Evolutionary conservation across 2,329 filamentous ascomycete genomes (phyloP).

Genomic region (Nemania sp.): DNA sequence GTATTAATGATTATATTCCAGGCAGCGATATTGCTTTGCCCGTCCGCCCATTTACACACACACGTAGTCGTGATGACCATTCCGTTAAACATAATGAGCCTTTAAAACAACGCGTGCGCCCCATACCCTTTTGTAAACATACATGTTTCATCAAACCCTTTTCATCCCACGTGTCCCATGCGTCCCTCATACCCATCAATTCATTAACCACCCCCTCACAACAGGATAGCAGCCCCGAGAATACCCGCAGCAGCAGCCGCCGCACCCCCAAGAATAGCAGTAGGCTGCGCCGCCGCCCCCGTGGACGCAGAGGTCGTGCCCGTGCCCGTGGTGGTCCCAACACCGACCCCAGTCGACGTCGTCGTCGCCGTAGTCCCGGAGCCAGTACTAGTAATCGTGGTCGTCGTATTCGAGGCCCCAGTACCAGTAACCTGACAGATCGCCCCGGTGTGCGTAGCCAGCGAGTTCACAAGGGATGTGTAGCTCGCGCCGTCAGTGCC

Average conservation of each 20-base stretch:
- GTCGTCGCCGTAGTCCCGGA: background rate
- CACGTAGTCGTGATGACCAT: background rate
- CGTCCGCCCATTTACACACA: no score
- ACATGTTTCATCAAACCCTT: background rate
- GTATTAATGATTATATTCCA: background rate
- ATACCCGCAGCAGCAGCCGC: constrained; percentile 29
- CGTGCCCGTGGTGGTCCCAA: background rate
- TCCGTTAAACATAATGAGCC: background rate
- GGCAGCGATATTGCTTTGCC: background rate
- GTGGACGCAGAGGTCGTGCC: background rate
- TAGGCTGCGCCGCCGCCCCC: constrained; percentile 22
- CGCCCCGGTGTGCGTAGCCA: constrained; percentile 33
- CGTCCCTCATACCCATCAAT: background rate
- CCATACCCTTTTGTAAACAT: background rate
- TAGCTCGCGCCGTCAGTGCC: constrained; percentile 21
- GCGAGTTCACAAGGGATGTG: constrained; percentile 30
- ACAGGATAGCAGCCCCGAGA: constrained; percentile 20
- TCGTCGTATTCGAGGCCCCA: background rate
- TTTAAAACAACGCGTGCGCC: background rate
- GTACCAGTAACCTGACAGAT: constrained; percentile 23
- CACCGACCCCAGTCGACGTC: constrained; percentile 3
- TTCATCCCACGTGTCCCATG: background rate
- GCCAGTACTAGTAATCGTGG: background rate
- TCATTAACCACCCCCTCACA: constrained; percentile 1
- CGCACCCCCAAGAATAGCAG: constrained; percentile 24